Evolutionary conservation across 192 early-diverging fungal species (phyloP), one percentile per base, ranked within the genome.

Genomic region (Chytriomyces sp.): DNA sequence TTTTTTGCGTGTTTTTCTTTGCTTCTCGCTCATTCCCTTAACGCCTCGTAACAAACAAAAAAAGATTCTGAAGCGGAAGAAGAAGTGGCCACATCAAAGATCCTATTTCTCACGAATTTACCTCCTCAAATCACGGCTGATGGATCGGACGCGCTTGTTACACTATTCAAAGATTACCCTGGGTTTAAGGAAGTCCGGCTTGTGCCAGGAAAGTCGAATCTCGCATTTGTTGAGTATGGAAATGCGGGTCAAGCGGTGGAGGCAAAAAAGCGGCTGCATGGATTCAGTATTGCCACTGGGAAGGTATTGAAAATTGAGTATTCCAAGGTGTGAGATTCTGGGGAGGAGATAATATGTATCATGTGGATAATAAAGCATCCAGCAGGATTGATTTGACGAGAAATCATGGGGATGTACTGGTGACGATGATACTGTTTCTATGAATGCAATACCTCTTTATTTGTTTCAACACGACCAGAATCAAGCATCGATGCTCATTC

Each of bases 171-270:
- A 78, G 86, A 91, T 78, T 88, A 91, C 74, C 65, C 81, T 35
- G 91, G 91, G 10, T 92, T 89, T 72, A 88, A 86, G 72, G 91
- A 92, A 76, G 83, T 92, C 6, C 88, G 89, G 50, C 70, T 92
- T 45, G 85, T 92, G 18, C 88, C 91, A 10, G 89, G 87, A 35
- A 90, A 86, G 67, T 67, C 86, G 6, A 91, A 87, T 49, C 82
- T 92, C 50, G 91, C 87, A 3, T 92, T 92, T 82, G 88, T 92
- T 5, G 91, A 92, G 78, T 92, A 84, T 80, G 83, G 87, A 24
- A 82, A 79, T 10, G 86, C 80, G 47, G 77, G 67, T 45, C 80
- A 91, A 72, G 89, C 89, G 5, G 81, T 75, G 24, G 80, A 85
- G 13, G 89, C 91, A 23, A 84, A 84, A 67, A 79, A 67, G 16